These are phyloP conservation scores for Geotrichum ghanense DNA, from an alignment of 805 yeast genomes.

Conservation along the genomic window DNA sequence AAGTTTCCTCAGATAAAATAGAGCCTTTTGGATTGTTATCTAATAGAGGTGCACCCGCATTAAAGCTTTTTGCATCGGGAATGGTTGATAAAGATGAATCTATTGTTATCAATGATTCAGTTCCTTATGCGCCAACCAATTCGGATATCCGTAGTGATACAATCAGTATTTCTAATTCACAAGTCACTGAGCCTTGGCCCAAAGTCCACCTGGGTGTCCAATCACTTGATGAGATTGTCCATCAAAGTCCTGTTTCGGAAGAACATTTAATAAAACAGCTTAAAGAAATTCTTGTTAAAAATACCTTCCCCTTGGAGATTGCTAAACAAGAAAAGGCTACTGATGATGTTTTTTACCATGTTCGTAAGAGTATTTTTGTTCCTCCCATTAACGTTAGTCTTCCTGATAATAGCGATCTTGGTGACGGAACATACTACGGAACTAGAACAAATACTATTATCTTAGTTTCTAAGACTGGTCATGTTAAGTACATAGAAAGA, in stretches of 20 bases:
- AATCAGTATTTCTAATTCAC: conserved; percentile 59
- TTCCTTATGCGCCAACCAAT: not conserved
- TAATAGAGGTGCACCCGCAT: conserved; percentile 21
- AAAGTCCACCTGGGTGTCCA: conserved; percentile 50
- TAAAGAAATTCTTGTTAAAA: conserved; percentile 44
- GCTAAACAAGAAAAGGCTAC: conserved; percentile 20
- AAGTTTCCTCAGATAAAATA: not conserved
- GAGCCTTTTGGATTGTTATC: conserved; percentile 36
- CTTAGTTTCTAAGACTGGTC: conserved; percentile 40
- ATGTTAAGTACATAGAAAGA: conserved; percentile 50
- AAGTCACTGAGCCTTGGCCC: conserved; percentile 61
- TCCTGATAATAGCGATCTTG: conserved; percentile 7
- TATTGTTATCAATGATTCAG: conserved; percentile 1
- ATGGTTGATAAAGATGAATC: too few relatives aligned
- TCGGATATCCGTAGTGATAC: conserved; percentile 21
- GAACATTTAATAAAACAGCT: conserved; percentile 36
- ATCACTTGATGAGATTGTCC: conserved; percentile 23
- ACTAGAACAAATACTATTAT: conserved; percentile 81
- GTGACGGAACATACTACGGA: conserved; percentile 57
- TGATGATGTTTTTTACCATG: conserved; percentile 27
- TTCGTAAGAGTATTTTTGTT: conserved; percentile 53
- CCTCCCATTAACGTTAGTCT: conserved; percentile 43
- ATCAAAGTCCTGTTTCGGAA: conserved; percentile 13
- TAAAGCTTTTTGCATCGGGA: conserved; percentile 13
- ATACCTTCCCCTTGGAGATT: conserved; percentile 21